Evolutionary conservation across 2,329 filamentous ascomycete genomes (phyloP), one percentile per base, ranked within the genome.

Genomic region (Trichoderma endophyticum): DNA sequence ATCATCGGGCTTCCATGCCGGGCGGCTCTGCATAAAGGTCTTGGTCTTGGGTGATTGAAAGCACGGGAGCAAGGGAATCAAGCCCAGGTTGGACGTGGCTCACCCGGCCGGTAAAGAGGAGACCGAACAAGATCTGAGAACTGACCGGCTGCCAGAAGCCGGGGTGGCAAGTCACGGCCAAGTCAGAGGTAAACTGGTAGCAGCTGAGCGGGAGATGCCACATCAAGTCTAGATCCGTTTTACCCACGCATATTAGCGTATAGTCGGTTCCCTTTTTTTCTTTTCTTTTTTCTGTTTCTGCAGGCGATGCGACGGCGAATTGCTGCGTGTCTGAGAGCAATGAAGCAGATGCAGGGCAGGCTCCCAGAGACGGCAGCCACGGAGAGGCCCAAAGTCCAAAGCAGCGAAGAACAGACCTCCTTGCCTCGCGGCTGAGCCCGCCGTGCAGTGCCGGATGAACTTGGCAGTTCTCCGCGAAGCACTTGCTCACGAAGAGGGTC

Each of bases 71-170:
- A 28, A 61, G 39, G 28, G 30, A n/a, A 57, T 62, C 34, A 26
- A 57, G 61, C 21, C 34, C 32, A 39, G 26, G 28, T 59, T 69
- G 21, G 64, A 60, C 57, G 43, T 67, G 70, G 61, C 64, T 67
- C 56, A 43, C 43, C 65, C 67, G 63, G 67, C 70, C 63, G 71
- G 43, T 71, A 43, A 39, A 71, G 56, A 73, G 71, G 21, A 72
- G 21, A 69, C 73, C 72, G 62, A 75, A 73, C 69, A 68, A 69
- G 61, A 72, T 75, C 70, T 73, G 72, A 74, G 75, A 70, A 71
- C 69, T 73, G 71, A 72, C 70, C 59, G 60, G 62, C 54, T 61
- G 36, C 48, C n/a, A 39, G 36, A 36, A 18, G 18, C 57, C 11
- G 30, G 34, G 51, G 48, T 24, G 48, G 54, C 9, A 15, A 39